These are phyloP conservation scores for Phytophthora fragariae DNA, from an alignment of 352 stramenopile genomes.

Conservation along the genomic window DNA sequence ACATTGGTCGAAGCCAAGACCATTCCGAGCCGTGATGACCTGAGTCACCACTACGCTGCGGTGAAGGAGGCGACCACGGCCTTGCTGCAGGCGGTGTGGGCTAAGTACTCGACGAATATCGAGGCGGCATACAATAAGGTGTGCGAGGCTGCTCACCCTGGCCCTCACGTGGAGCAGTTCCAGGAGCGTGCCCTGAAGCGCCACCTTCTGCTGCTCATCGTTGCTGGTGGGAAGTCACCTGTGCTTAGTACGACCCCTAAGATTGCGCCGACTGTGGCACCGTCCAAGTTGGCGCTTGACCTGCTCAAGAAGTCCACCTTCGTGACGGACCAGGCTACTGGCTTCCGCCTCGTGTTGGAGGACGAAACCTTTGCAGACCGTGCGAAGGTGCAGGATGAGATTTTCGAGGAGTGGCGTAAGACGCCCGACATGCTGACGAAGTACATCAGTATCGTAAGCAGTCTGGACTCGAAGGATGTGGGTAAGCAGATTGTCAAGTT, in stretches of 20 bases:
- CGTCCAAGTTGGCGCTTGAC: conserved; percentile 47
- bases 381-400: conserved; percentile 67
- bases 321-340: conserved; percentile 65
- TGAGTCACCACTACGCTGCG: conserved; percentile 74
- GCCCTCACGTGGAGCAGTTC: conserved; percentile 76
- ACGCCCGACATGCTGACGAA: conserved; percentile 80
- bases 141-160: conserved; percentile 45
- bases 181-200: conserved; percentile 74
- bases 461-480: conserved; percentile 68
- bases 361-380: conserved; percentile 69
- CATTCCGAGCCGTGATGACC: conserved; percentile 65
- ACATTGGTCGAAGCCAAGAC: conserved; percentile 66
- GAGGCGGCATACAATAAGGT: conserved; percentile 69
- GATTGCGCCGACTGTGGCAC: conserved; percentile 42
- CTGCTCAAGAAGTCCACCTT: conserved; percentile 77
- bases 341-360: conserved; percentile 71
- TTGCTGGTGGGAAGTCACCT: conserved; percentile 55
- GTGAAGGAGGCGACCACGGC: conserved; percentile 73
- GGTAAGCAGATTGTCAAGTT: conserved; percentile 77
- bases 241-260: conserved; percentile 62
- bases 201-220: conserved; percentile 72
- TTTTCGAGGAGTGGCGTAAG: conserved; percentile 77
- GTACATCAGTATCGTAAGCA: conserved; percentile 83
- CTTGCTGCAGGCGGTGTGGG: conserved; percentile 75
- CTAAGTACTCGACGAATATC: conserved; percentile 67